Base-by-base conservation (phyloP, 2,329 filamentous ascomycete species). In the Fusarium mangiferae region DNA sequence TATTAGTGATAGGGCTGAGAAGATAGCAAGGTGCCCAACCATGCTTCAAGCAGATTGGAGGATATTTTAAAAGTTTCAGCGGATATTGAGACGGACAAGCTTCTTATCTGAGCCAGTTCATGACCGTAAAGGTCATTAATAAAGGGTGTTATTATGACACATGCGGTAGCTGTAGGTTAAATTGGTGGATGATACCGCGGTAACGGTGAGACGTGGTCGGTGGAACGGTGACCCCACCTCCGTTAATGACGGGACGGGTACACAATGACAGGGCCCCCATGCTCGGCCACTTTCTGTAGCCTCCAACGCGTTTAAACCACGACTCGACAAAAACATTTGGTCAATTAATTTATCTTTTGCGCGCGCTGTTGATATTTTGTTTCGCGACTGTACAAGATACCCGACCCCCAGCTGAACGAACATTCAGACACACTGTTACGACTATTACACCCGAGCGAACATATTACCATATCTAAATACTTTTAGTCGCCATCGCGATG, bases 281-380 rank as follows among this genome's bases (percentile, higher is more conserved):
- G 46, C 42, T 46, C 22, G 22, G 39, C 58, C 51, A 48, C 58
- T 58, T 59, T 68, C 57, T 58, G 28, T 39, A 55, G 51, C 69
- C 64, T 64, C 22, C 59, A 57, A 75, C 72, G 72, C 72, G 72
- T 59, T 60, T 57, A 68, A 70, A 33, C 59, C 62, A 60, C 54
- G 51, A 67, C 64, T 26, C 66, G 72, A 75, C 72, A 75, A 73
- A 75, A 75, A 75, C 62, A 75, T 60, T 56, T 66, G 58, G 52
- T 59, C 69, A 75, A 41, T 63, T 65, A 48, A 48, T 48, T 48
- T 48, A 73, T 51, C 38, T 65, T 75, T 70, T 73, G 62, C 65
- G 64, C 67, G 65, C 58, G 60, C 44, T 52, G 42, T 71, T 73
- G 62, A 66, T 75, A 66, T 74, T 72, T 62, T 62, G 60, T 30